Evolutionary conservation across 2,329 filamentous ascomycete species (phyloP), one percentile per base, ranked within the genome.

Genomic region (Leptographium flavum): DNA sequence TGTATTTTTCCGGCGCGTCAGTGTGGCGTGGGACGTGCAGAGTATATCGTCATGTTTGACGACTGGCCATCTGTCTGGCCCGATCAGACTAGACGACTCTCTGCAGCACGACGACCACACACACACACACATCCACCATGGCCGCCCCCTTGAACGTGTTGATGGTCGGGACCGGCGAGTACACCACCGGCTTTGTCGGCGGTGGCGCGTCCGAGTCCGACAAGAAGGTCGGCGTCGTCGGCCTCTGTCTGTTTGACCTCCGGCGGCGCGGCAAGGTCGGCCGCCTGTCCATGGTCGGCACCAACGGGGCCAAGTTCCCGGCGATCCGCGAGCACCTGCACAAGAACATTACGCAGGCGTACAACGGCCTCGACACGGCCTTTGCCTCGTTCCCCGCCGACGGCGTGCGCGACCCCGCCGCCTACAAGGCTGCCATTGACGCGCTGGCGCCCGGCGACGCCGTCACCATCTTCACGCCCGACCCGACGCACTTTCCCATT

Each of bases 211-310:
- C 87, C 4, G 81, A 76, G 11, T 94, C 87, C 42, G 90, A 95
- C 71, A 95, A 95, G 70, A 95, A 95, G 64, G 83, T 95, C 42
- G 88, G 90, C 47, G 90, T 95, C 10, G 88, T 95, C 17, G 88
- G 85, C 35, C 68, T 95, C 60, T 90, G 85, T 22, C 70, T 94
- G 53, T 94, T 94, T 62, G 88, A 94, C 61, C 71, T 95, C 53
- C 79, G 88, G 49, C 75, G 87, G 51, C 74, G 88, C 60, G 87
- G 88, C 55, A 94, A 94, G 65, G 88, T 95, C 22, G 81, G 76
- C 55, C 78, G 83, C 49, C 69, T 95, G 56, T 79, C 78, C 57
- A 95, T 95, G 88, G 88, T 85, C 21, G 90, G 88, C 45, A 85
- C 86, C 45, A 87, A 85, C 49, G 90, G 88, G 51, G 75, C 73